Base-by-base conservation (phyloP, 129 eudicot species). In the Ambrosia artemisiifolia region DNA sequence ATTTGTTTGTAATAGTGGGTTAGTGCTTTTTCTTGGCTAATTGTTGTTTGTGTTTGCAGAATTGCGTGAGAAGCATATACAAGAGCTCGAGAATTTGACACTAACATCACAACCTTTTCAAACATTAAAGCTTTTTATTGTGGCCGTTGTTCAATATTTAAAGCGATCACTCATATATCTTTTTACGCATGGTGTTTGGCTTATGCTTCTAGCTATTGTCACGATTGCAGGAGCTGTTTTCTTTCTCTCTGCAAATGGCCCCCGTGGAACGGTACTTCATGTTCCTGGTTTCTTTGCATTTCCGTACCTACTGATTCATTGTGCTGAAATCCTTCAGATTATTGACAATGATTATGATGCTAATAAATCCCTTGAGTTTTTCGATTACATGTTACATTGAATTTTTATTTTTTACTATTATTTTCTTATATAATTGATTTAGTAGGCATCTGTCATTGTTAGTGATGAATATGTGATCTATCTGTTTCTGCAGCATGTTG, bases 401-500 rank as follows among this genome's bases (percentile, higher is more conserved):
- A 20, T 34, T 19, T 32, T 13, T 20, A 17, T 20, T 0, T 19
- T 46, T 33, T 3, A n/a, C n/a, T n/a, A n/a, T n/a, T n/a, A n/a
- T n/a, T n/a, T n/a, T n/a, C n/a, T n/a, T n/a, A n/a, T n/a, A n/a
- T 36, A 75, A 24, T n/a, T 19, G n/a, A 75, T 54, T 42, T 76
- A 3, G 42, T 44, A 5, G n/a, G 43, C 32, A 43, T 11, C 17
- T 16, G 11, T 17, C 17, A 28, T 62, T 24, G n/a, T 69, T 19
- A 57, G 62, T 62, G n/a, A 60, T 11, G 34, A 72, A 34, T 44
- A 12, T 63, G 16, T 72, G 10, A 50, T 54, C 51, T 48, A 19
- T 38, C 6, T 73, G 33, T 24, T 77, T 10, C 16, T 79, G 81
- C 82, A 91, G 95, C 88, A 91, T 78, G 76, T 84, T 19, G 83